These are phyloP conservation scores for Centrapalus pauciflorus DNA, from an alignment of 129 eudicot species.

Conservation along the genomic window DNA sequence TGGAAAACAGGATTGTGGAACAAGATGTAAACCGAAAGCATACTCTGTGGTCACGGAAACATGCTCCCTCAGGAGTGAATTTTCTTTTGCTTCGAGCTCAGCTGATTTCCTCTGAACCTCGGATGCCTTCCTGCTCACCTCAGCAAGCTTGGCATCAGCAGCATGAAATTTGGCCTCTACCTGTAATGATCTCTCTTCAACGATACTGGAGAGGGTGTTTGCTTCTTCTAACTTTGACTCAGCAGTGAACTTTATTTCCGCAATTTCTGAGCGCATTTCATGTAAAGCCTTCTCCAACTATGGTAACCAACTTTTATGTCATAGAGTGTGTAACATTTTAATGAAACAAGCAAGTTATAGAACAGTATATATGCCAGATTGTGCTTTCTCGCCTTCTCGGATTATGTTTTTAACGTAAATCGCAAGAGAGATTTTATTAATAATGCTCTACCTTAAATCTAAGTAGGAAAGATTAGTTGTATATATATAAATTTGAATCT, in stretches of 20 bases:
- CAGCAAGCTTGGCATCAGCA: conserved; percentile 96
- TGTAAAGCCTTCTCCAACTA: conserved; percentile 94
- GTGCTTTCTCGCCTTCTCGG: no score
- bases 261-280: conserved; percentile 89
- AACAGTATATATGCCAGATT: no score
- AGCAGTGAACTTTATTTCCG: conserved; percentile 88
- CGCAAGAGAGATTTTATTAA: no score
- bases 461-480: no score
- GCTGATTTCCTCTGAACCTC: conserved; percentile 71
- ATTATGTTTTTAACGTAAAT: no score
- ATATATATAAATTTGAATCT: no score
- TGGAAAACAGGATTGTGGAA: background rate
- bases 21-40: conserved; percentile 28
- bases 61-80: conserved; percentile 71
- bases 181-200: conserved; percentile 86
- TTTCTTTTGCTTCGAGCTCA: conserved; percentile 75
- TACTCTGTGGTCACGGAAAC: conserved; percentile 74
- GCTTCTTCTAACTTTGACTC: conserved; percentile 94
- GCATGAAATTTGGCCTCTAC: conserved; percentile 80
- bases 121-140: conserved; percentile 86
- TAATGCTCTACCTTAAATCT: no score
- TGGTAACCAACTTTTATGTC: no score
- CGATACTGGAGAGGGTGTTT: conserved; percentile 56
- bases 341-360: no score
- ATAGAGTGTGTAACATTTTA: no score